Percentiles rank a stretch among this genome's conserved stretches.
Conservation (phyloP, 345 rosid genomes). For the Rhodamnia rubescens region DNA sequence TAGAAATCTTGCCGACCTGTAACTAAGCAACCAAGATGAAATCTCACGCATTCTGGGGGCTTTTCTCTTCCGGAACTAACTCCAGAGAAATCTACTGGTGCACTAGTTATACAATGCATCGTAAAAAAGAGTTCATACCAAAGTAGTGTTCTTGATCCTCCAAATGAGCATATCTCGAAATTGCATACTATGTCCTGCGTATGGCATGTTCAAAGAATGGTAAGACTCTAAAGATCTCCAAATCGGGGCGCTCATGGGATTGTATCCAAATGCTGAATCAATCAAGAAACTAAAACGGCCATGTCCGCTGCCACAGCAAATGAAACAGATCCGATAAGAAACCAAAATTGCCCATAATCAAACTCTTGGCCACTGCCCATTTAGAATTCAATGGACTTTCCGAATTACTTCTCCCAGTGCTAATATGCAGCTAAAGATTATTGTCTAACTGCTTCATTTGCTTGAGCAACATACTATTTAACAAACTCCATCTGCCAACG, state of each 20-base stretch:
- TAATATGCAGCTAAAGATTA: not conserved
- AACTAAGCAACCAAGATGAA: not conserved
- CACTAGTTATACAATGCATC: not conserved
- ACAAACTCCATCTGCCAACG: not conserved
- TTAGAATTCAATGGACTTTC: not conserved
- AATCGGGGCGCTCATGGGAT: not conserved
- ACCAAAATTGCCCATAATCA: not conserved
- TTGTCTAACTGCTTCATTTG: not conserved
- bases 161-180: not conserved
- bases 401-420: not conserved
- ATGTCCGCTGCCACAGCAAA: not conserved
- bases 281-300: not conserved
- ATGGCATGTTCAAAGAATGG: not conserved
- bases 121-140: not conserved
- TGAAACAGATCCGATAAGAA: not conserved
- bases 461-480: not conserved
- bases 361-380: not conserved
- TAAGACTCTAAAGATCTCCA: not conserved
- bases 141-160: not conserved
- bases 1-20: not conserved
- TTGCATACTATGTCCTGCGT: not conserved
- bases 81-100: not conserved
- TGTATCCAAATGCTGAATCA: not conserved
- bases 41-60: not conserved
- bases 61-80: not conserved